Evolutionary conservation across 2,329 filamentous ascomycete species (phyloP).

Genomic region (Chrysoporthe austroafricana): DNA sequence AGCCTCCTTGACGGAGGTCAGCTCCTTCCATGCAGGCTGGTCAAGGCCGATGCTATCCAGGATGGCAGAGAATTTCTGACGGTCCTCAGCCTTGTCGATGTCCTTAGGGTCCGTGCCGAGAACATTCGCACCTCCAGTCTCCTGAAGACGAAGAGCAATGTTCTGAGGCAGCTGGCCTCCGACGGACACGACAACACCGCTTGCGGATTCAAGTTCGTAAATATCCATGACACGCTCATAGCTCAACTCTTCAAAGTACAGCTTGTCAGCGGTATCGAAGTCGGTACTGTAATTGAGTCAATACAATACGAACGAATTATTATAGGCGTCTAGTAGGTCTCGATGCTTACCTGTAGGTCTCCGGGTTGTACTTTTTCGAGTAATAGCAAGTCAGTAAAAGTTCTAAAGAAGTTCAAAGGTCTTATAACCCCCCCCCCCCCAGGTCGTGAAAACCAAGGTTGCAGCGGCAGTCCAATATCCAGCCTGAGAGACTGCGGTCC

Average conservation of each 20-base stretch:
- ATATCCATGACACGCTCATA: slow-evolving; percentile 99
- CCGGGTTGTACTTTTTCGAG: slow-evolving; percentile 68
- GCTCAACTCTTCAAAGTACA: slow-evolving; percentile 96
- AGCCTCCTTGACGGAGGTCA: slow-evolving; percentile 87
- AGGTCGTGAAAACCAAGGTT: neutral
- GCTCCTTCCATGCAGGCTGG: slow-evolving; percentile 97
- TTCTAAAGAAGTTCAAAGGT: neutral
- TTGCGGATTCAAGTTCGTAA: slow-evolving; percentile 86
- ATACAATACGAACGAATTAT: neutral
- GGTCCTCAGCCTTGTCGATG: slow-evolving; percentile 97
- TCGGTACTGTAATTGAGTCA: slow-evolving; percentile 60
- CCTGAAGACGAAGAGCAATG: slow-evolving; percentile 91
- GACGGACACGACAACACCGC: slow-evolving; percentile 90
- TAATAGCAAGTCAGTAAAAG: neutral
- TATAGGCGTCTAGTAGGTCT: neutral
- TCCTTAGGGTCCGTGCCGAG: slow-evolving; percentile 91
- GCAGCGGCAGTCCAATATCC: neutral
- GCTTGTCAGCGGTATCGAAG: slow-evolving; percentile 83
- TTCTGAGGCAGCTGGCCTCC: slow-evolving; percentile 97
- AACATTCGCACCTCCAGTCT: slow-evolving; percentile 85
- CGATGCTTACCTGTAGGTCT: slow-evolving; percentile 63
- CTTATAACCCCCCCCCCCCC: too few species aligned
- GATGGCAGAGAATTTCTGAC: slow-evolving; percentile 98
- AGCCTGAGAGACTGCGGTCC: too few species aligned
- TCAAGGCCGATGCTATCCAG: slow-evolving; percentile 96